A percentile compares a stretch with the other conserved stretches of the same genome.
Evolutionary conservation across 306 rosid species (phyloP).

Genomic region (Phaseolus lunatus): DNA sequence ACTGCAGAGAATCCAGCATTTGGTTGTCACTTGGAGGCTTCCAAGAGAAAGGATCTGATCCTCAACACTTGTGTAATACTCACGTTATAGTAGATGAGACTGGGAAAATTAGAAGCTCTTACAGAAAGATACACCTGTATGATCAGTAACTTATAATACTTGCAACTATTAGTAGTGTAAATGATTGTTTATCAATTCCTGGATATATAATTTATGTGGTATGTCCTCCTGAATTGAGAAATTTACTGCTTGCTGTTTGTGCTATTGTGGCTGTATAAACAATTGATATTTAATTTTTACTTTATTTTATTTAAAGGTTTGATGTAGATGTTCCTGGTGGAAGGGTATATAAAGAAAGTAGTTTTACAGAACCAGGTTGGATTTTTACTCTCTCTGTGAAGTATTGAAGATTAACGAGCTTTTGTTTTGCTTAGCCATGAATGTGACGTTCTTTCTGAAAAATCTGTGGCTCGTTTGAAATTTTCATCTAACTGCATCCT

Average conservation of each 20-base stretch:
- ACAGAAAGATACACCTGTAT: conserved; percentile 90
- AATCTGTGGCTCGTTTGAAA: conserved; percentile 17
- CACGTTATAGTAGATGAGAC: conserved; percentile 83
- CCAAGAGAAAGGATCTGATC: conserved; percentile 87
- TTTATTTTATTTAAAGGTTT: conserved; percentile 65
- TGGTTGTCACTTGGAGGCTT: conserved; percentile 99
- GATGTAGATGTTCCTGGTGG: conserved; percentile 98
- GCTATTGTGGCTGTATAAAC: conserved; percentile 12
- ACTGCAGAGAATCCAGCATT: conserved; percentile 84
- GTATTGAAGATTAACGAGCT: conserved; percentile 15
- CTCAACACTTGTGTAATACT: conserved; percentile 74
- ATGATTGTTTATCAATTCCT: conserved; percentile 19
- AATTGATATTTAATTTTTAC: conserved; percentile 7
- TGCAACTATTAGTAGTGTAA: neutral
- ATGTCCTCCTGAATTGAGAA: conserved; percentile 26
- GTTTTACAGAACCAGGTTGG: conserved; percentile 81
- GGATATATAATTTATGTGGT: neutral
- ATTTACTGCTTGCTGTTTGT: conserved; percentile 21
- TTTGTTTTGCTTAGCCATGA: conserved; percentile 24
- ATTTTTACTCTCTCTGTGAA: conserved; percentile 21
- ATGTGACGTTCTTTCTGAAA: conserved; percentile 1
- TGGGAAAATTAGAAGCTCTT: conserved; percentile 79
- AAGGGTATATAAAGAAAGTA: conserved; percentile 87
- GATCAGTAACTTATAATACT: conserved; percentile 27
- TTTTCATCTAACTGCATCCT: neutral